phyloP scores from a whole-genome alignment of 331 rosid genomes.

The Saraca asoca region DNA sequence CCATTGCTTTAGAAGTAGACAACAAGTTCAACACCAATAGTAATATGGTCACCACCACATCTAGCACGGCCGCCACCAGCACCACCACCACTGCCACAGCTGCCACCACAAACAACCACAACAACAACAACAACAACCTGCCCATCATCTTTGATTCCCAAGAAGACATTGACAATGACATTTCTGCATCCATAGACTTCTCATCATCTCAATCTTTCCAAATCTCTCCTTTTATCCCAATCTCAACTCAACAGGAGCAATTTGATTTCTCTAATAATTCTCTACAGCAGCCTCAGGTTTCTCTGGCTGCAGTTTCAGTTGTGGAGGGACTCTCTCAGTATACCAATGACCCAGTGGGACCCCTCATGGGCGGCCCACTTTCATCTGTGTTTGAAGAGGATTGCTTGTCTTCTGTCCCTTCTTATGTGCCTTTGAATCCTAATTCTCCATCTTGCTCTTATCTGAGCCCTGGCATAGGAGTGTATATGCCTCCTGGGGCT shows the following conservation, averaged over 20 bases:
- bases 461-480: constrained; percentile 53
- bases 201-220: constrained; percentile 63
- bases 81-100: constrained; percentile 23
- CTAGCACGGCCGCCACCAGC: constrained; percentile 40
- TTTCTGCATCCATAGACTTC: constrained; percentile 85
- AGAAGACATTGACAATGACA: constrained; percentile 82
- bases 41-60: constrained; percentile 38
- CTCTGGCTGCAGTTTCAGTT: constrained; percentile 49
- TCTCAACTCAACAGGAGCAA: constrained; percentile 51
- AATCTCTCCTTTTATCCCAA: constrained; percentile 46
- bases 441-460: constrained; percentile 73
- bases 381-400: constrained; percentile 69
- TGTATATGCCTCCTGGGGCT: constrained; percentile 60
- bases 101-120: constrained; percentile 31
- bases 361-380: constrained; percentile 53
- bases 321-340: constrained; percentile 65
- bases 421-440: constrained; percentile 69
- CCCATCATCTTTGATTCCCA: constrained; percentile 72
- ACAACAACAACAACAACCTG: constrained; percentile 42
- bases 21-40: constrained; percentile 47
- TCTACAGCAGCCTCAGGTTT: constrained; percentile 47
- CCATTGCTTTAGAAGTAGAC: constrained; percentile 54
- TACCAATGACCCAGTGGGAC: constrained; percentile 43
- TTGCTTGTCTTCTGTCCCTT: constrained; percentile 77
- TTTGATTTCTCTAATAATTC: constrained; percentile 45